Percentiles rank a stretch among this genome's conserved stretches.
These are phyloP conservation scores for Xylaria acuta DNA, from an alignment of 495 filamentous ascomycete species.

Conservation along the genomic window DNA sequence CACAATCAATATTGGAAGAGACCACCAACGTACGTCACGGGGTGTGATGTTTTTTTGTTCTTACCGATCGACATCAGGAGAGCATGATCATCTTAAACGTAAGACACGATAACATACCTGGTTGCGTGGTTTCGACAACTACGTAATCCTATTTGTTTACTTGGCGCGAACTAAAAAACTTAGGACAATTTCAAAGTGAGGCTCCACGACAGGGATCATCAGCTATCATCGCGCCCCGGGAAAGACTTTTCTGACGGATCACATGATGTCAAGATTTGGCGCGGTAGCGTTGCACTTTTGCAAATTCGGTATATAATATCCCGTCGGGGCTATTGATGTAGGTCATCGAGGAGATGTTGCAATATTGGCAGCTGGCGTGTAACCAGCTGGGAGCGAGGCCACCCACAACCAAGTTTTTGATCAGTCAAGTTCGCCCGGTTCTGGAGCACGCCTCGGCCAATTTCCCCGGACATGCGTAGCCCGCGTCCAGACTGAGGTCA, in stretches of 20 bases:
- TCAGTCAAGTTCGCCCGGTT: background rate
- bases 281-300: background rate
- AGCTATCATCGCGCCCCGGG: background rate
- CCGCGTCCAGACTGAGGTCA: background rate
- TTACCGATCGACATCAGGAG: conserved; percentile 9
- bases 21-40: conserved; percentile 1
- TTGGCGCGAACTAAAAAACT: background rate
- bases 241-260: conserved; percentile 19
- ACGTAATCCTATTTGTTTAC: conserved; percentile 6
- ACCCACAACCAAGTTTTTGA: background rate
- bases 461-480: conserved; percentile 15
- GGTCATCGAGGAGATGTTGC: background rate
- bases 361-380: conserved; percentile 1
- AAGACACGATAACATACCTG: background rate
- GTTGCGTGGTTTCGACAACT: background rate
- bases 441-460: conserved; percentile 3
- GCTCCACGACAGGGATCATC: conserved; percentile 5
- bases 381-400: background rate
- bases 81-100: background rate
- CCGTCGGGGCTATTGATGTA: conserved; percentile 4
- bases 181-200: conserved; percentile 9
- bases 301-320: background rate
- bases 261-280: conserved; percentile 1
- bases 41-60: background rate
- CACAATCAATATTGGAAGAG: conserved; percentile 9